Evolutionary conservation across 495 filamentous ascomycete genomes (phyloP), one percentile per base, ranked within the genome.

Genomic region (Hypoxylon cercidicola): DNA sequence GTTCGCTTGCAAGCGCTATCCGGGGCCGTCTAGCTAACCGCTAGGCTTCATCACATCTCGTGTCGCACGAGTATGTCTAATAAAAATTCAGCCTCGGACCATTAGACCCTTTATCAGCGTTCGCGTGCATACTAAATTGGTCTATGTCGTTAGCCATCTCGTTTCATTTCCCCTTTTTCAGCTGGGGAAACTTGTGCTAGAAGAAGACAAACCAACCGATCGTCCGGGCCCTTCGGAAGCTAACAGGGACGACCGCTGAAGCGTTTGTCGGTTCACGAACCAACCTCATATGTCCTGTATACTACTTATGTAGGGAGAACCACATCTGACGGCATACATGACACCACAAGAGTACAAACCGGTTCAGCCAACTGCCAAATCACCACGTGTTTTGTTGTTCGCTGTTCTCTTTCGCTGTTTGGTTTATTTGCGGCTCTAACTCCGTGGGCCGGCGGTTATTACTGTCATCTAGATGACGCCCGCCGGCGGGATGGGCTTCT

Each of bases 141-240:
- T n/a, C n/a, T n/a, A n/a, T n/a, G n/a, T n/a, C n/a, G n/a, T n/a
- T n/a, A 55, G 44, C 64, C 59, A 10, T 60, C 48, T 40, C 58
- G 48, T 60, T 60, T 64, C 49, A 60, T 55, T 64, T 51, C 43
- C 55, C 15, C 15, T 50, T 63, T 50, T 68, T 63, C 65, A 68
- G 65, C 65, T 60, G 12, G 32, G 44, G 12, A 25, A 54, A 43
- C 20, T 48, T 30, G 43, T 21, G 15, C 39, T 32, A 40, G 16
- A 35, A 58, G 47, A 56, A 28, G 20, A 23, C 15, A 28, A 25
- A 32, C 19, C 12, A 60, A 21, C 19, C 11, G 15, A 30, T 10
- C 28, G 32, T 43, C 49, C 59, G 59, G 54, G 34, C 19, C 20
- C 13, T 40, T 63, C 55, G 59, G 54, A 54, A 43, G 19, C 35